Percentiles rank a stretch among this genome's conserved stretches.
These are phyloP conservation scores for Salvia rosmarinus DNA, from an alignment of 257 asterid species.

Conservation along the genomic window DNA sequence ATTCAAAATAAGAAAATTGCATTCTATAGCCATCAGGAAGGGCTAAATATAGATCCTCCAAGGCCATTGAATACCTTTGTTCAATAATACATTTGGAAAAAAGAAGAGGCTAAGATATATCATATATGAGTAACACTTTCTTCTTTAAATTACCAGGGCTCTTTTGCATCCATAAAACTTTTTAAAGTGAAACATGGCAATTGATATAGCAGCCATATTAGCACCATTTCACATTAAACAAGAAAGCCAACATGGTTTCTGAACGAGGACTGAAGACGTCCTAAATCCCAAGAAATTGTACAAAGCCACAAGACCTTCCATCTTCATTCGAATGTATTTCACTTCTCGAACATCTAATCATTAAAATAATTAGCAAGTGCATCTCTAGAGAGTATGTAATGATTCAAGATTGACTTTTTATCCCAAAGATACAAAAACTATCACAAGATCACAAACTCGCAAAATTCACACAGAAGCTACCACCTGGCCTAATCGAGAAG, in stretches of 20 bases:
- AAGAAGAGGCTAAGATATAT: background rate
- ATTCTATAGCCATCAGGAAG: background rate
- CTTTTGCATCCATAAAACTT: background rate
- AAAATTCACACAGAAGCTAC: background rate
- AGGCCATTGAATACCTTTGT: background rate
- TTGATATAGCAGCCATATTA: background rate
- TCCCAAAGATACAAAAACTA: background rate
- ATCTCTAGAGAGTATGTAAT: background rate
- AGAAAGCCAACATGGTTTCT: background rate
- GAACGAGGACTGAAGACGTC: conserved; percentile 8
- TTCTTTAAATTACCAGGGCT: background rate
- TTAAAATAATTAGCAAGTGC: background rate
- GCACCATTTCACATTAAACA: background rate
- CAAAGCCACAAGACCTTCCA: background rate
- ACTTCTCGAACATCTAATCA: background rate
- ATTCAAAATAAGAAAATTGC: background rate
- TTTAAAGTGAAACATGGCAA: background rate
- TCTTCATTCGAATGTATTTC: background rate
- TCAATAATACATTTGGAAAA: background rate
- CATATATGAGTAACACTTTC: background rate
- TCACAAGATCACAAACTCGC: background rate
- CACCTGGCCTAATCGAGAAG: conserved; percentile 1
- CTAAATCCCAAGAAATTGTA: conserved; percentile 2
- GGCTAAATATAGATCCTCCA: background rate
- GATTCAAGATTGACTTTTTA: background rate